These are phyloP conservation scores for Dioscorea dumetorum DNA, from an alignment of 106 monocot genomes.

Conservation along the genomic window DNA sequence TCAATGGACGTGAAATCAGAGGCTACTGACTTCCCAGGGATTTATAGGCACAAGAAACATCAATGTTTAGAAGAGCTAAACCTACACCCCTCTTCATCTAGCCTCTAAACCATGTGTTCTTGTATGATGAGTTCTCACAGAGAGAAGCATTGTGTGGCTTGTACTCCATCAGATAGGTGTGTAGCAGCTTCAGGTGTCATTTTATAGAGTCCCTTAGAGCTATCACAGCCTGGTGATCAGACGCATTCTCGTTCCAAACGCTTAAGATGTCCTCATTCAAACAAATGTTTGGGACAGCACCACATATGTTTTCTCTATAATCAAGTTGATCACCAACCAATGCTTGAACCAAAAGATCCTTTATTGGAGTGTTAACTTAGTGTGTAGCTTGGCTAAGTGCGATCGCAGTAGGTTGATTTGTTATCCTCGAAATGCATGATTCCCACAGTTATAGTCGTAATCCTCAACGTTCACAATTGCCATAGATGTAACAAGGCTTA, in stretches of 20 bases:
- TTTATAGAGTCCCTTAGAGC: conserved; percentile 84
- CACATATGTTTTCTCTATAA: conserved; percentile 72
- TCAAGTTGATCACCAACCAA: conserved; percentile 93
- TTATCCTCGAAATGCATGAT: too few relatives aligned
- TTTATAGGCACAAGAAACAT: too few relatives aligned
- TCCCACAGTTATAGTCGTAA: too few relatives aligned
- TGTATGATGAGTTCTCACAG: conserved; percentile 88
- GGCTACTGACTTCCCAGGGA: too few relatives aligned
- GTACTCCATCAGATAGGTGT: conserved; percentile 93
- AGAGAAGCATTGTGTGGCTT: conserved; percentile 90
- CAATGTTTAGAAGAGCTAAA: too few relatives aligned
- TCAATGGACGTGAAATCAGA: too few relatives aligned
- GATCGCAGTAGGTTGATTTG: too few relatives aligned
- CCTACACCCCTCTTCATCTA: conserved; percentile 4
- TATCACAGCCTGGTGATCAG: conserved; percentile 96
- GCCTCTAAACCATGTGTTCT: conserved; percentile 87
- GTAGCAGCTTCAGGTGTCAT: conserved; percentile 82
- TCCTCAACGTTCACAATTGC: too few relatives aligned
- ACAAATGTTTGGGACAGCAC: conserved; percentile 78
- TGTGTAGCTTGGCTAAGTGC: too few relatives aligned
- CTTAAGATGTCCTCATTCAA: conserved; percentile 92
- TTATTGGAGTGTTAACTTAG: too few relatives aligned
- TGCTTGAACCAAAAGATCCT: conserved; percentile 84
- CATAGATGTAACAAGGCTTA: too few relatives aligned
- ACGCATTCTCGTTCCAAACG: conserved; percentile 89